Evolutionary conservation across 495 filamentous ascomycete species (phyloP), one percentile per base, ranked within the genome.

Genomic region (Neurospora sp.): DNA sequence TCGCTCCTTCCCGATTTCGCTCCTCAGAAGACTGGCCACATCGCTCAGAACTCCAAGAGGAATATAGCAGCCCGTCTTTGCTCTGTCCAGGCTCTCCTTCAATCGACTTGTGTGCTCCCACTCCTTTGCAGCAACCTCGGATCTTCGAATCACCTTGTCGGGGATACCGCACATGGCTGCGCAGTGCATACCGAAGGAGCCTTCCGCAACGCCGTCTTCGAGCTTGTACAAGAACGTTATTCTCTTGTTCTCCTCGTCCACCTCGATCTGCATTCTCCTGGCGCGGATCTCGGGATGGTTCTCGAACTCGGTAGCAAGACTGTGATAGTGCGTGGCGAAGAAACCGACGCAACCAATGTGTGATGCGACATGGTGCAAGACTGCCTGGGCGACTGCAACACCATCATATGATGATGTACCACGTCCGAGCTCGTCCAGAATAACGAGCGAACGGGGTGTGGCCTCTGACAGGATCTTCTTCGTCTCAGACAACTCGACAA

Each of bases 151-250:
- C 39, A 99, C 91, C 77, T 89, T 90, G 54, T 82, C 84, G 0
- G 94, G 86, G 66, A 99, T 98, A 1, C 96, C 96, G 75, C 96
- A 99, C 96, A 98, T 99, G 42, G 92, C 89, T 2, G 96, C 96
- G 80, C 96, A 99, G 81, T 98, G 96, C 96, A 99, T 99, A 76
- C 96, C 96, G 82, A 98, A 98, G 77, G 92, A 96, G 2, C 96
- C 96, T 83, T 98, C 96, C 4, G 96, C 96, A 46, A 99, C 94
- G 9, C 96, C 96, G 27, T 92, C 88, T 82, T 98, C 96, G 0
- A 99, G 87, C 78, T 95, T 96, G 81, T 99, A 99, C 72, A 99
- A 81, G 83, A 98, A 99, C 0, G 96, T 97, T 39, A 99, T 89
- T 16, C 91, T 88, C 38, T 92, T 86, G 69, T 92, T 87, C 48